Conservation (phyloP, 2,329 filamentous ascomycete genomes). For the Thermothelomyces thermophilus region DNA sequence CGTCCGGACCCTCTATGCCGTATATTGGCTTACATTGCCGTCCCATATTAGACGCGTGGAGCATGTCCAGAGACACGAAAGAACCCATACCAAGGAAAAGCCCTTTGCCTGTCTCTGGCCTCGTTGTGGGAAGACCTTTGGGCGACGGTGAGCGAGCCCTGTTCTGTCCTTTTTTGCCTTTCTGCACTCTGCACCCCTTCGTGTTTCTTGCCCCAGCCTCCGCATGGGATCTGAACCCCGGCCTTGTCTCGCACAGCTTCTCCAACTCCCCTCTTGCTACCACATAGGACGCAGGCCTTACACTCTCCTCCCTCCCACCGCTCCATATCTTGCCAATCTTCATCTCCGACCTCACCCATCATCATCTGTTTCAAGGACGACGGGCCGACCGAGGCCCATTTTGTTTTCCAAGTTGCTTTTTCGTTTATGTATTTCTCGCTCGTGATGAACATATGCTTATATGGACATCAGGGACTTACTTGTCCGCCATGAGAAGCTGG, state of each 20-base stretch:
- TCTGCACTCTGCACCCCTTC: constrained; percentile 9
- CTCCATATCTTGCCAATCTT: background rate
- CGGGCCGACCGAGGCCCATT: background rate
- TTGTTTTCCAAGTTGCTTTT: background rate
- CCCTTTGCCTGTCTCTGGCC: constrained; percentile 55
- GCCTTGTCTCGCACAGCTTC: constrained; percentile 9
- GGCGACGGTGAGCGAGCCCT: constrained; percentile 47
- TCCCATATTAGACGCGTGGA: constrained; percentile 50
- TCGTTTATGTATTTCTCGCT: background rate
- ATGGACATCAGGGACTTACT: constrained; percentile 60
- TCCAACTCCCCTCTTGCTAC: constrained; percentile 1
- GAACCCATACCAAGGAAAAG: constrained; percentile 60
- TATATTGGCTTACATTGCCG: constrained; percentile 37
- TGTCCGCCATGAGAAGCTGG: constrained; percentile 58
- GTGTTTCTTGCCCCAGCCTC: constrained; percentile 12
- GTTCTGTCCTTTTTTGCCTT: background rate
- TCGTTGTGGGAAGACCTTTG: constrained; percentile 56
- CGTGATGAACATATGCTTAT: constrained; percentile 40
- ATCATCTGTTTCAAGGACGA: background rate
- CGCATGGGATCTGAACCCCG: constrained; percentile 7
- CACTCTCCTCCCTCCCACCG: background rate
- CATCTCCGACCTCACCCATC: background rate
- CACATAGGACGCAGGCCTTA: background rate
- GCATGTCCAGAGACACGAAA: constrained; percentile 58
- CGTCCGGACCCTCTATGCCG: constrained; percentile 24